Evolutionary conservation across 129 eudicot genomes (phyloP), one percentile per base, ranked within the genome.

Genomic region (Lactuca sativa): DNA sequence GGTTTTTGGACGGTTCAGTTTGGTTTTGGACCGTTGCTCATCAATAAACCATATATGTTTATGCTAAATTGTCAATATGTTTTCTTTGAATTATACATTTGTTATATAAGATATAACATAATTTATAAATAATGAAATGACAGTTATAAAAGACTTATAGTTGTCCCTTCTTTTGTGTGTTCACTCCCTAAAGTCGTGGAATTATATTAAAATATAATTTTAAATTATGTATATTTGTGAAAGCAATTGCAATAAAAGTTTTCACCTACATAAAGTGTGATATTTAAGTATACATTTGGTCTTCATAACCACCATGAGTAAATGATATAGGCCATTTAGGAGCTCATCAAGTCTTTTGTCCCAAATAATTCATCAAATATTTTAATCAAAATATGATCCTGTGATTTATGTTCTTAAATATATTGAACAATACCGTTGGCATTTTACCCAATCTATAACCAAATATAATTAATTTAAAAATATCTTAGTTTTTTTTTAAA

Each of bases 251-350:
- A 71, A 56, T 77, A 71, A 71, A 70, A 43, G 80, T 44, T 63
- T 57, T 64, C 77, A 77, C 82, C 82, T 64, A 70, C 67, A 71
- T 43, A 70, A 62, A 70, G 66, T 70, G 59, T 59, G 62, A 58
- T 56, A 63, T 21, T 70, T 55, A 11, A 62, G 30, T 55, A 43
- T 56, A 53, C 18, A 70, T 70, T 69, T 60, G 70, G 67, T 58
- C 72, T 70, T 78, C 52, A 34, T 64, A 71, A 71, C 82, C 77
- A 77, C 82, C 57, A 15, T 57, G 73, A 77, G 73, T 77, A 55
- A 71, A 77, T 77, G 82, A 7, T 56, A 68, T 61, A 62, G 47
- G 25, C 70, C 55, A 74, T 77, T 59, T 72, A 38, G 78, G 65
- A 56, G 38, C 72, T 77, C 71, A 54, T 56, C 66, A 77, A 70